These are phyloP conservation scores for Eutrema salsugineum DNA, from an alignment of 441 rosid genomes.

Conservation along the genomic window DNA sequence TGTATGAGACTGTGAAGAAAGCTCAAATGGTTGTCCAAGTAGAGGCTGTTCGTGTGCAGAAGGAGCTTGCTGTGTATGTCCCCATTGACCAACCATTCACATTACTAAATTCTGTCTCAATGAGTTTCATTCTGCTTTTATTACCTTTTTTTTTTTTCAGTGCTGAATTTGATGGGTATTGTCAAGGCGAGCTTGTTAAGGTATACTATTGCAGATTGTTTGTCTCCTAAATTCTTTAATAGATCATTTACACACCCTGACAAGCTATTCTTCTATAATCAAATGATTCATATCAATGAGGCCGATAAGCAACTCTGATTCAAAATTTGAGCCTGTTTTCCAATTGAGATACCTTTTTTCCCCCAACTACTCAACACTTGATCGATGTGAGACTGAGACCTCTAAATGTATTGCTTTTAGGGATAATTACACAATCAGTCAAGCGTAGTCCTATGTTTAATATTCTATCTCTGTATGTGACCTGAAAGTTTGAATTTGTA, in stretches of 20 bases:
- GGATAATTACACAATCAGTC: neutral
- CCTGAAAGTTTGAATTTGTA: neutral
- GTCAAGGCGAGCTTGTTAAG: conserved; percentile 93
- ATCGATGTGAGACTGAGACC: neutral
- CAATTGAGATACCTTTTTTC: neutral
- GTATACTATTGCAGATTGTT: conserved; percentile 32
- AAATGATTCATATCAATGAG: neutral
- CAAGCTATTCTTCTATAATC: neutral
- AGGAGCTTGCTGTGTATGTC: conserved; percentile 81
- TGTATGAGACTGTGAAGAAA: conserved; percentile 88
- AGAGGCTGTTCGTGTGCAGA: conserved; percentile 89
- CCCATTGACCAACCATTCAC: neutral
- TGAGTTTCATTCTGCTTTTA: conserved; percentile 17
- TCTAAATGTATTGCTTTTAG: neutral
- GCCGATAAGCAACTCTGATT: neutral
- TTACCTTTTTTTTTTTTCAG: conserved; percentile 34
- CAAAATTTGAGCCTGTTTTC: neutral
- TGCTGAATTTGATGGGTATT: conserved; percentile 94
- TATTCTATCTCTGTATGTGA: neutral
- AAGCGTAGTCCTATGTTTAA: neutral
- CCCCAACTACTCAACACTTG: neutral
- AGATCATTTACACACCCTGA: neutral
- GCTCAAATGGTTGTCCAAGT: conserved; percentile 98
- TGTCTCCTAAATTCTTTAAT: neutral
- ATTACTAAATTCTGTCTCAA: neutral